Base-by-base conservation (phyloP, 106 monocot genomes). In the Gastrodia elata region DNA sequence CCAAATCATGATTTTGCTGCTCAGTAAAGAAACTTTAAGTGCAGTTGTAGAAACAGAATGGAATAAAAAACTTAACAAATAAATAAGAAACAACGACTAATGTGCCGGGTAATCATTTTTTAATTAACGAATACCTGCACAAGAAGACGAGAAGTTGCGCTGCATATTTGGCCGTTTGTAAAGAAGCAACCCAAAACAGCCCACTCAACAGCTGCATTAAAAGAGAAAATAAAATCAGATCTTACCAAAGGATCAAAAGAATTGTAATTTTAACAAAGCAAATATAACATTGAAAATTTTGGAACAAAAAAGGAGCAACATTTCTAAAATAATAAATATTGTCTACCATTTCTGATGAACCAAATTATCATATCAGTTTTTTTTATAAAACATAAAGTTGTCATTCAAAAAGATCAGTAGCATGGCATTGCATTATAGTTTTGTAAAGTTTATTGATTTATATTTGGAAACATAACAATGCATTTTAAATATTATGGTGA, bases 81-180 rank as follows among this genome's bases (percentile, higher is more conserved):
- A 36, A 5, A 67, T 27, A 67, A 4, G 15, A 36, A 37, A 16
- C 15, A 42, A 35, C 44, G 16, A n/a, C 38, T 5, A 27, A 30
- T 5, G 22, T 49, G 38, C 67, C 20, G 22, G 3, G 41, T 69
- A n/a, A 26, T 40, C 39, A 40, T 25, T n/a, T 38, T 68, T 64
- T 30, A 39, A 69, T 22, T 25, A 69, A 18, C 64, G 64, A 83
- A 93, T 82, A 98, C 98, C 74, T 98, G 98, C 28, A 98, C 48
- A 80, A 98, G 58, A 76, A 98, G 93, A 36, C 98, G 98, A 79
- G 98, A 98, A 38, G 98, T 98, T 71, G 98, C 93, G 79, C 98
- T 98, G 79, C 98, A 98, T 56, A 98, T 98, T 73, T 98, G 98
- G 56, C 98, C 98, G 82, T 98, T 98, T 70, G 98, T 98, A 93